Conservation (phyloP, 176 grass and related monocot species). For the Oryza glaberrima region DNA sequence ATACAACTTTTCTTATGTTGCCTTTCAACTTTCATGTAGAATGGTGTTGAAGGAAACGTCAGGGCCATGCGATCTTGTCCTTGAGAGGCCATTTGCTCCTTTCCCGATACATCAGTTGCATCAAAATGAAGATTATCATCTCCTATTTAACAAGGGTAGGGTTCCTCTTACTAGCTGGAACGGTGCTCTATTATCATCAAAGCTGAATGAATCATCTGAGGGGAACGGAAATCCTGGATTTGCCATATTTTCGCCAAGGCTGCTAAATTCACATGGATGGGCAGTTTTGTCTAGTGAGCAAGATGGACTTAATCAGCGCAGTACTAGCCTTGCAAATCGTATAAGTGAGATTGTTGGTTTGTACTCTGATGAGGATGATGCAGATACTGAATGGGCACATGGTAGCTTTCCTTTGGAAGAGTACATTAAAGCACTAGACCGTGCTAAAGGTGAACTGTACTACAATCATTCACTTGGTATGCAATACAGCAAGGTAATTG, state of each 20-base stretch:
- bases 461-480: conserved; percentile 97
- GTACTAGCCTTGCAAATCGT: conserved; percentile 45
- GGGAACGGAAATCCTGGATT: conserved; percentile 67
- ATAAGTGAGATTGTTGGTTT: conserved; percentile 69
- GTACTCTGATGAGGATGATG: conserved; percentile 70
- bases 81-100: conserved; percentile 91
- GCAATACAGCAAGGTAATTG: conserved; percentile 87
- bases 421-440: conserved; percentile 94
- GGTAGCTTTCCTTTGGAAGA: conserved; percentile 94
- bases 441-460: conserved; percentile 92
- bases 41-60: conserved; percentile 56
- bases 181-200: conserved; percentile 42
- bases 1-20: background rate
- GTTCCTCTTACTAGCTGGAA: conserved; percentile 78
- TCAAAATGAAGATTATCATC: conserved; percentile 67
- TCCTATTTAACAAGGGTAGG: conserved; percentile 85
- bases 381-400: conserved; percentile 77
- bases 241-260: conserved; percentile 81
- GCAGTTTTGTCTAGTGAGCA: conserved; percentile 55
- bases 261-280: conserved; percentile 70
- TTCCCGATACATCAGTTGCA: conserved; percentile 89
- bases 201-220: conserved; percentile 39
- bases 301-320: conserved; percentile 47
- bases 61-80: conserved; percentile 76
- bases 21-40: conserved; percentile 49